These are phyloP conservation scores for Endocarpon pusillum DNA, from an alignment of 495 filamentous ascomycete species.

Conservation along the genomic window DNA sequence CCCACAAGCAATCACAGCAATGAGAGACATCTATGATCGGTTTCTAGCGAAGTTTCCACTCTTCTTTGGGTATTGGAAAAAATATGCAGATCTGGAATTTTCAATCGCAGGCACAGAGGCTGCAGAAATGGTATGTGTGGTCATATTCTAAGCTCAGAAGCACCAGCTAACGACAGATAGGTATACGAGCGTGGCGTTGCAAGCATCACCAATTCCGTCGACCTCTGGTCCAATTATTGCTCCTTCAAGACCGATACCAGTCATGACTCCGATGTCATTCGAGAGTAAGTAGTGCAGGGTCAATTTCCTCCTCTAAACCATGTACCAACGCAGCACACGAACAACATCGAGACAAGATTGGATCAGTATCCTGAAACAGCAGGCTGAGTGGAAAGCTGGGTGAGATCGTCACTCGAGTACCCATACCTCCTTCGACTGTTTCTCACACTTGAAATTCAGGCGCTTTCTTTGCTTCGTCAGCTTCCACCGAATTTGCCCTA, in stretches of 20 bases:
- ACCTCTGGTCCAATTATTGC: constrained; percentile 95
- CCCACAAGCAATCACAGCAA: constrained; percentile 75
- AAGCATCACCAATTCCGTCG: constrained; percentile 81
- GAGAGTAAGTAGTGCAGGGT: constrained; percentile 86
- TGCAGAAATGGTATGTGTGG: constrained; percentile 70
- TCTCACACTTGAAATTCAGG: too few relatives aligned
- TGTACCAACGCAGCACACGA: constrained; percentile 23
- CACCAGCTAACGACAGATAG: constrained; percentile 21
- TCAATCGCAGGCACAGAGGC: constrained; percentile 92
- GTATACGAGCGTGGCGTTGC: constrained; percentile 92
- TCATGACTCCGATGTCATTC: constrained; percentile 83
- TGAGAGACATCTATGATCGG: constrained; percentile 71
- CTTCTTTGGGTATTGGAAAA: constrained; percentile 98
- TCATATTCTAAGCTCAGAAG: neutral
- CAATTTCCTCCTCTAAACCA: constrained; percentile 38
- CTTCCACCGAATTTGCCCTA: too few relatives aligned
- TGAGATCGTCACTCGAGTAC: too few relatives aligned
- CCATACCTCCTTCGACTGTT: too few relatives aligned
- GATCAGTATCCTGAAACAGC: too few relatives aligned
- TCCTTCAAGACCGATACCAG: constrained; percentile 93
- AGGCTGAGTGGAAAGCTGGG: too few relatives aligned
- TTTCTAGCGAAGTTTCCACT: constrained; percentile 92
- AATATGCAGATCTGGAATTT: constrained; percentile 96
- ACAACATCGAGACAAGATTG: too few relatives aligned
- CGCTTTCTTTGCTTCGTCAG: too few relatives aligned